Evolutionary conservation across 2,329 filamentous ascomycete species (phyloP).

Genomic region (Colletotrichum cuscutae): DNA sequence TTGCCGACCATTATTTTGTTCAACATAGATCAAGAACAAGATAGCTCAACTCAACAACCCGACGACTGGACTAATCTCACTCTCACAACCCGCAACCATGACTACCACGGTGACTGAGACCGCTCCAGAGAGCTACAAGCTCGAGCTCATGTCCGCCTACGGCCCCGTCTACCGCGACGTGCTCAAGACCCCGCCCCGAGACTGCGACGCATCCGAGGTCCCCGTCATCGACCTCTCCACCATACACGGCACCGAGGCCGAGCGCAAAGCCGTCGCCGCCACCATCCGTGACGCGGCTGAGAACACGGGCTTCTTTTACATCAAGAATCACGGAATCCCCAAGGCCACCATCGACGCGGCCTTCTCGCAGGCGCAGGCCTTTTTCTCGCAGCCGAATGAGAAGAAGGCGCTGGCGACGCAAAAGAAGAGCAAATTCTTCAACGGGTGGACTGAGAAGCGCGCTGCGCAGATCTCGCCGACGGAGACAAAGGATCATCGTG

Average conservation of each 20-base stretch:
- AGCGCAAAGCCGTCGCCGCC: constrained; percentile 49
- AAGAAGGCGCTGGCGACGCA: constrained; percentile 40
- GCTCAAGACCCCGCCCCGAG: constrained; percentile 50
- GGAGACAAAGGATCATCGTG: constrained; percentile 44
- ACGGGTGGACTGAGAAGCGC: constrained; percentile 46
- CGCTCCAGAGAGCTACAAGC: constrained; percentile 45
- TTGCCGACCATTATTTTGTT: neutral
- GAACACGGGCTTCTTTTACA: constrained; percentile 59
- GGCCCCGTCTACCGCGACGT: constrained; percentile 56
- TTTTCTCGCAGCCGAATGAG: constrained; percentile 44
- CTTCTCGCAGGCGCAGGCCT: constrained; percentile 36
- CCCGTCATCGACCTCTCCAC: constrained; percentile 56
- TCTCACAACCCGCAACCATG: neutral
- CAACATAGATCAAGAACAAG: no score
- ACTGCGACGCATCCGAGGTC: constrained; percentile 53
- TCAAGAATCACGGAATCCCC: constrained; percentile 55
- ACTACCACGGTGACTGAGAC: constrained; percentile 27
- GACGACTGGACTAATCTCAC: neutral
- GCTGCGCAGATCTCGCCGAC: constrained; percentile 41
- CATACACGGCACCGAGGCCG: constrained; percentile 46
- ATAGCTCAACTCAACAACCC: no score
- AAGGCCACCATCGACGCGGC: constrained; percentile 43
- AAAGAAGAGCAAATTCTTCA: constrained; percentile 45
- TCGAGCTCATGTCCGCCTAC: constrained; percentile 55
- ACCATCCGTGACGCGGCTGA: constrained; percentile 51